These are phyloP conservation scores for Neurospora sp. DNA, from an alignment of 495 filamentous ascomycete genomes.

Conservation along the genomic window DNA sequence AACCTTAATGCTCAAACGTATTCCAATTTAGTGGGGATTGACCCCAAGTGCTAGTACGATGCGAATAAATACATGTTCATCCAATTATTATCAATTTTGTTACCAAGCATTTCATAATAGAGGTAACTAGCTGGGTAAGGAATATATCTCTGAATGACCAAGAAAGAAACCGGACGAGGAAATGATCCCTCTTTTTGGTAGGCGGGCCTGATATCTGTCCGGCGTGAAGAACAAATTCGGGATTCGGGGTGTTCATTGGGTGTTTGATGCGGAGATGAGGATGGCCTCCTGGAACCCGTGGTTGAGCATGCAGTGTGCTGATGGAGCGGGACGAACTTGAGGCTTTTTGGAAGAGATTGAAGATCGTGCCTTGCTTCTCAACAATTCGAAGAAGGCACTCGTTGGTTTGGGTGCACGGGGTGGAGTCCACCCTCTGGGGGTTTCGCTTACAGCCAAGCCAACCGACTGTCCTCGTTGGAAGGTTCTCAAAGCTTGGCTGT, in stretches of 20 bases:
- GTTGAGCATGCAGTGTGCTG: background rate
- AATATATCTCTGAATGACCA: background rate
- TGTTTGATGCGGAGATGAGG: background rate
- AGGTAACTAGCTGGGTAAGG: too few species aligned
- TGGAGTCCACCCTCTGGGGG: too few species aligned
- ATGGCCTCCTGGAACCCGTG: background rate
- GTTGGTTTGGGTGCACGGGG: too few species aligned
- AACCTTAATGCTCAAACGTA: background rate
- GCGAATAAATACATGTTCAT: background rate
- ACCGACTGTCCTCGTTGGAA: too few species aligned
- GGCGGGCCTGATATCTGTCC: background rate
- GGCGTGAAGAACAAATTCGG: background rate
- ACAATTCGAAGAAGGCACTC: too few species aligned
- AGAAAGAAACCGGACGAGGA: background rate
- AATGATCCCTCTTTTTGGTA: background rate
- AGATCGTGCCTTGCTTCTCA: too few species aligned
- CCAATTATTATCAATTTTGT: too few species aligned
- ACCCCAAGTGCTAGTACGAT: background rate
- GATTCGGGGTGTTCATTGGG: background rate
- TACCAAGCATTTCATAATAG: too few species aligned
- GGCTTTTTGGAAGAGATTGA: too few species aligned
- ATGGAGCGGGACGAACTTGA: background rate
- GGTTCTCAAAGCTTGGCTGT: too few species aligned
- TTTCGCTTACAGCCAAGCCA: too few species aligned
- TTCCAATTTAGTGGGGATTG: background rate